Evolutionary conservation across 495 filamentous ascomycete species (phyloP).

Genomic region (Hyaloscypha finlandica): DNA sequence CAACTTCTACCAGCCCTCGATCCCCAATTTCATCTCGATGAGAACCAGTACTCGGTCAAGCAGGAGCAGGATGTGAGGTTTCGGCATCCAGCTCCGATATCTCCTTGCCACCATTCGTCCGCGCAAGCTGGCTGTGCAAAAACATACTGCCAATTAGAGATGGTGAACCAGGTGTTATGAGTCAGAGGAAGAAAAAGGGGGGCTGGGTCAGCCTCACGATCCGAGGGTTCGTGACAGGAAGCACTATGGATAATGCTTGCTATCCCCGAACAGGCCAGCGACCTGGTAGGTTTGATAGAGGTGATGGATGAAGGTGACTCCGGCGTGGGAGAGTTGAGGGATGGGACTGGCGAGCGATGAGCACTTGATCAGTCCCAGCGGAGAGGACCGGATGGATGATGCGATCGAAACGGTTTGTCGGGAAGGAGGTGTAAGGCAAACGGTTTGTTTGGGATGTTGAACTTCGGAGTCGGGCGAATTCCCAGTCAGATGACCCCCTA

Average conservation of each 20-base stretch:
- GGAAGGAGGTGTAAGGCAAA: slow-evolving; percentile 3
- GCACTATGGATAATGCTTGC: background rate
- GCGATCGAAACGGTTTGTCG: background rate
- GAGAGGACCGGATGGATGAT: background rate
- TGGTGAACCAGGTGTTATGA: background rate
- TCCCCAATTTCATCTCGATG: background rate
- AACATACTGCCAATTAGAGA: background rate
- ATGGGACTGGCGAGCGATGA: background rate
- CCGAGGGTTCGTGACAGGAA: background rate
- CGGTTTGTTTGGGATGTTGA: background rate
- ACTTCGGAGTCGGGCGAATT: background rate
- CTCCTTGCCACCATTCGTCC: background rate
- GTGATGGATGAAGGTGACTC: background rate
- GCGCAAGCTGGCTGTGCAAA: background rate
- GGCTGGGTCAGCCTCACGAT: slow-evolving; percentile 8
- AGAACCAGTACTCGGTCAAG: background rate
- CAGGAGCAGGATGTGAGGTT: background rate
- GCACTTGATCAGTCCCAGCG: slow-evolving; percentile 1
- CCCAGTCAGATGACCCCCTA: slow-evolving; percentile 4
- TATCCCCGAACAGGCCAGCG: background rate
- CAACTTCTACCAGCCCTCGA: background rate
- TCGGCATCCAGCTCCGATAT: background rate
- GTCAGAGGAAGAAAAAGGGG: background rate
- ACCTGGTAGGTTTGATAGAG: background rate
- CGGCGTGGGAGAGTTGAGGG: background rate